Evolutionary conservation across 805 yeast genomes (phyloP), one percentile per base, ranked within the genome.

Genomic region (Candida arabinofermentans): DNA sequence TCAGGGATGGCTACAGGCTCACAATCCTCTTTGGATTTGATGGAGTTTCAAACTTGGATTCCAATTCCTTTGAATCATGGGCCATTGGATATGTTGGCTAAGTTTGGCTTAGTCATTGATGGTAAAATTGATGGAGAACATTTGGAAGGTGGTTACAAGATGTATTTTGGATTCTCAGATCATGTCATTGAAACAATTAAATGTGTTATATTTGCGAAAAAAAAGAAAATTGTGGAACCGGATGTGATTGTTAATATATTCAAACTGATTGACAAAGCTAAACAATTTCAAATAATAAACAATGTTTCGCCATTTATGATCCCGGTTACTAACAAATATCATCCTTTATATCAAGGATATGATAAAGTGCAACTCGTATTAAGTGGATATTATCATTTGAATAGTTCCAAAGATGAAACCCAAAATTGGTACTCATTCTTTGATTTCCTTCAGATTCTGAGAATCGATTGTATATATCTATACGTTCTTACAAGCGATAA

Each of bases 1-100:
- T 80, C 83, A 1, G 81, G 81, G 0, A 53, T 79, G 39, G 70
- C 76, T 26, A 71, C 74, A 18, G 65, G 70, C 3, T 55, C 60
- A 26, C 80, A 81, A 8, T 81, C 83, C 4, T 72, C 79, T 1
- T 50, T 77, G 12, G 69, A 69, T 23, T 51, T 65, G 9, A 65
- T 66, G 18, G 72, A 78, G 41, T 50, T 79, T 6, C 70, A 62
- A 38, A 56, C 35, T 31, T 54, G 59, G 62, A 44, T 55, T 10
- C 57, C 61, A 1, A 44, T 57, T 23, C 59, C 59, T 8, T 37
- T 53, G 19, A 54, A 56, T 33, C 56, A 54, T 39, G 60, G 54
- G 1, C 55, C 61, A 0, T 30, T 52, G 8, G n/a, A 36, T 2
- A 53, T 50, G 21, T 39, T 61, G 23, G 42, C 48, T 22, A 41